Base-by-base conservation (phyloP, 1,139 yeast species). In the Magnusiomyces fungicola region DNA sequence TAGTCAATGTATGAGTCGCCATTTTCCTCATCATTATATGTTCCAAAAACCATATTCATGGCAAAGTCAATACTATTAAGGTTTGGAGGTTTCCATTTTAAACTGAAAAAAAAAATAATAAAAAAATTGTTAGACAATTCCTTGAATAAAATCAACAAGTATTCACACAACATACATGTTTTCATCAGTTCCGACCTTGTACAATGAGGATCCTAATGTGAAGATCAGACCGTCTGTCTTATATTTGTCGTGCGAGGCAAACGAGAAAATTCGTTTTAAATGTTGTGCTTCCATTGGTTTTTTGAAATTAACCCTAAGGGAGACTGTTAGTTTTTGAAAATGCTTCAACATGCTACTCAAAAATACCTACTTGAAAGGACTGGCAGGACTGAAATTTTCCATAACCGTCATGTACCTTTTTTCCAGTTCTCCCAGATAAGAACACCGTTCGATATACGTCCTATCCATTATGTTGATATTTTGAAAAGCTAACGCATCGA, bases 51-150 rank as follows among this genome's bases (percentile, higher is more conserved):
- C 83, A 0, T 89, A 86, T 59, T 77, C 53, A 94, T 65, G 62
- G 83, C 82, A 67, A 87, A 92, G 67, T 94, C 99, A 33, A 94
- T 77, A 0, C 97, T 83, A 61, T 94, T 94, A 66, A 92, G 98
- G 53, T 87, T 86, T 9, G 95, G 89, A 0, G 98, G 97, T 61
- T 94, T 94, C 99, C 99, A 94, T 66, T 94, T 94, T 50, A 94
- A 69, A 32, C 49, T 46, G 21, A 3, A 10, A 4, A 29, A 34
- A 16, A 40, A 5, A 16, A 40, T 9, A 45, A 85, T 65, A 1
- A 83, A n/a, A 40, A 33, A n/a, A 23, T 18, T 2, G 37, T 38
- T 38, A 39, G 49, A 16, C 32, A 19, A 24, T 9, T 22, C 19
- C 4, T 24, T 19, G 9, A 33, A 16, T 10, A 44, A 24, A 22